phyloP scores from a whole-genome alignment of 1,284 basidiomycete genomes.

The Puccinia triticina region DNA sequence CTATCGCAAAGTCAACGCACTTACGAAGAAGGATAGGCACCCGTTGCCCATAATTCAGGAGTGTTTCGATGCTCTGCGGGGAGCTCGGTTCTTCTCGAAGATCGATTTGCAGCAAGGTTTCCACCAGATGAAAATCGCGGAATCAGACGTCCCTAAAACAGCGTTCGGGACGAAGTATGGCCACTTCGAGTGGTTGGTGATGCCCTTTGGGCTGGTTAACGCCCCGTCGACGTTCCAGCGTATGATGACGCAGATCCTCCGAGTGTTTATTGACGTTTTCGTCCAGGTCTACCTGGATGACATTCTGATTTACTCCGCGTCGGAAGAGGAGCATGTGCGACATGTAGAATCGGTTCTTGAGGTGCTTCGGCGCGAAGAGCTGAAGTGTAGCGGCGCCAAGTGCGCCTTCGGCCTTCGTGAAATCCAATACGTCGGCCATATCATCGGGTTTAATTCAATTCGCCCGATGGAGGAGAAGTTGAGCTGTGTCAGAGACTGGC shows the following conservation, averaged over 20 bases:
- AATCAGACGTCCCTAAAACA: slow-evolving; percentile 14
- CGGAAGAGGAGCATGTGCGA: slow-evolving; percentile 32
- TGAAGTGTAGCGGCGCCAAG: too few species aligned
- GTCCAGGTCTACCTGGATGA: slow-evolving; percentile 52
- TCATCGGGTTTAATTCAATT: not conserved
- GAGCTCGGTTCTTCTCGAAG: not conserved
- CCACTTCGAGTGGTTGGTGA: not conserved
- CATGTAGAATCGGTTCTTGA: not conserved
- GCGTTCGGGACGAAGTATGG: not conserved
- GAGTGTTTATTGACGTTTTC: slow-evolving; percentile 2
- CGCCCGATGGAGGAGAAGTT: not conserved
- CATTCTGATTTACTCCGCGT: slow-evolving; percentile 52
- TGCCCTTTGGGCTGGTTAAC: slow-evolving; percentile 34
- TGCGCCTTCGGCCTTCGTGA: too few species aligned
- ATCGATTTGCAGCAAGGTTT: slow-evolving; percentile 24
- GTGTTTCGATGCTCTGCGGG: not conserved
- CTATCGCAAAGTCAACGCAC: slow-evolving; percentile 1
- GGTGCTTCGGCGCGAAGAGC: too few species aligned
- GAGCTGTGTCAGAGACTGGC: too few species aligned
- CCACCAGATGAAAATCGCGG: slow-evolving; percentile 21
- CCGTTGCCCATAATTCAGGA: slow-evolving; percentile 22
- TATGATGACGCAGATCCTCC: slow-evolving; percentile 52
- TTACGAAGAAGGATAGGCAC: slow-evolving; percentile 4
- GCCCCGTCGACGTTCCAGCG: slow-evolving; percentile 52
- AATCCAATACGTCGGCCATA: not conserved